phyloP scores from a whole-genome alignment of 1,284 basidiomycete species.

The Tremellales sp. region DNA sequence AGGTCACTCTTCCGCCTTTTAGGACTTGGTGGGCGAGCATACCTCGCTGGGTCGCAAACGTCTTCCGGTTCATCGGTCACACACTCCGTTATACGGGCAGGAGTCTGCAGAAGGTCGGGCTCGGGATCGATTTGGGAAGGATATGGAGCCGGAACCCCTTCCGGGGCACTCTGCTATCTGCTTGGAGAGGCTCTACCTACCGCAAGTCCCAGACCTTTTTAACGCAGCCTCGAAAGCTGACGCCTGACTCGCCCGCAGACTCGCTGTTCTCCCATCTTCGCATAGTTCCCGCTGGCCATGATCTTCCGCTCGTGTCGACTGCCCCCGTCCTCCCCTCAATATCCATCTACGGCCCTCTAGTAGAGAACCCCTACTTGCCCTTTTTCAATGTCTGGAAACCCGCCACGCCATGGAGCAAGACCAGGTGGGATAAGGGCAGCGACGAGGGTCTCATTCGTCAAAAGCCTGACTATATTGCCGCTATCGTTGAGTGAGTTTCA shows the following conservation, averaged over 20 bases:
- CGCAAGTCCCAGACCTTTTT: conserved; percentile 18
- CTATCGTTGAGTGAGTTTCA: conserved; percentile 70
- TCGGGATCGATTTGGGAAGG: conserved; percentile 4
- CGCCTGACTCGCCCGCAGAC: conserved; percentile 48
- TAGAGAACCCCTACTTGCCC: conserved; percentile 64
- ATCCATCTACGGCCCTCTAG: conserved; percentile 26
- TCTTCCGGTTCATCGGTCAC: conserved; percentile 2
- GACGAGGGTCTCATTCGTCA: conserved; percentile 53
- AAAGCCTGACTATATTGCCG: conserved; percentile 80
- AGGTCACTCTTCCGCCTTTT: conserved; percentile 18
- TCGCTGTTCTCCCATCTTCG: conserved; percentile 69
- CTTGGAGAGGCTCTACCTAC: conserved; percentile 24
- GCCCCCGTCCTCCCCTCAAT: conserved; percentile 10
- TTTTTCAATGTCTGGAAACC: conserved; percentile 96
- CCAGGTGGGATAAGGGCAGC: conserved; percentile 44
- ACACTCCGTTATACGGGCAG: background rate
- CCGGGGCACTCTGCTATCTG: conserved; percentile 14
- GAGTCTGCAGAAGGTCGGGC: conserved; percentile 8
- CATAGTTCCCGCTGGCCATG: conserved; percentile 65
- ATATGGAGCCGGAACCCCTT: conserved; percentile 2
- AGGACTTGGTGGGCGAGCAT: conserved; percentile 30
- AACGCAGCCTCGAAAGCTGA: background rate
- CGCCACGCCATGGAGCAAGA: conserved; percentile 59
- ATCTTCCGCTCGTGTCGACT: conserved; percentile 46
- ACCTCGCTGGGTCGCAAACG: conserved; percentile 14